Percentiles rank a stretch among this genome's conserved stretches.
phyloP scores from a whole-genome alignment of 1,284 basidiomycete species.

The Grifola frondosa region DNA sequence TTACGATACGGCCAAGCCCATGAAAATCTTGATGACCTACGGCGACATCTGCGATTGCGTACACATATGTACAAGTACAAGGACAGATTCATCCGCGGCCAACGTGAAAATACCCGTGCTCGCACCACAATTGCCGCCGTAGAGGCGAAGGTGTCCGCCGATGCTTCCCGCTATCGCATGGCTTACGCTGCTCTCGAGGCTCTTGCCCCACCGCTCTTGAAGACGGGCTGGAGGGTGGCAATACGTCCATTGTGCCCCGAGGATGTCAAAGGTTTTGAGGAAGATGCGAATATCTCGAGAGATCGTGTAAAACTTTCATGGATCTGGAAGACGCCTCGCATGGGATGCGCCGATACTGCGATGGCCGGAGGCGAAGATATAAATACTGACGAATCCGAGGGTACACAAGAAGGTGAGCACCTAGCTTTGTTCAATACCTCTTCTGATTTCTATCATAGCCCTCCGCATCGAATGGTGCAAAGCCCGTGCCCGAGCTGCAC shows the following conservation, averaged over 20 bases:
- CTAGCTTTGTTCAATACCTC: too few relatives aligned
- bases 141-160: constrained; percentile 1
- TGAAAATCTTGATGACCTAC: constrained; percentile 26
- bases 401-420: too few relatives aligned
- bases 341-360: too few relatives aligned
- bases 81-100: constrained; percentile 3
- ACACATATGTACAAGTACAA: constrained; percentile 3
- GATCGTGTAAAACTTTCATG: too few relatives aligned
- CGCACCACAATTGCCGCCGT: constrained; percentile 1
- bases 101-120: constrained; percentile 4
- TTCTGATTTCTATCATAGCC: too few relatives aligned
- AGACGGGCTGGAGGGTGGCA: not conserved
- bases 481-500: constrained; percentile 20
- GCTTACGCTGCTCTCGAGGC: not conserved
- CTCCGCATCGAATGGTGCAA: constrained; percentile 7
- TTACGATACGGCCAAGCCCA: constrained; percentile 29
- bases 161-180: not conserved
- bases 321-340: too few relatives aligned
- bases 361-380: too few relatives aligned
- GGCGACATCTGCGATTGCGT: constrained; percentile 7
- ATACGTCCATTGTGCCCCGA: too few relatives aligned
- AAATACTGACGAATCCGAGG: too few relatives aligned
- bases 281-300: too few relatives aligned
- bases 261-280: too few relatives aligned
- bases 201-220: not conserved